phyloP scores from a whole-genome alignment of 2,329 filamentous ascomycete genomes.

The Plectosphaerella sp. region DNA sequence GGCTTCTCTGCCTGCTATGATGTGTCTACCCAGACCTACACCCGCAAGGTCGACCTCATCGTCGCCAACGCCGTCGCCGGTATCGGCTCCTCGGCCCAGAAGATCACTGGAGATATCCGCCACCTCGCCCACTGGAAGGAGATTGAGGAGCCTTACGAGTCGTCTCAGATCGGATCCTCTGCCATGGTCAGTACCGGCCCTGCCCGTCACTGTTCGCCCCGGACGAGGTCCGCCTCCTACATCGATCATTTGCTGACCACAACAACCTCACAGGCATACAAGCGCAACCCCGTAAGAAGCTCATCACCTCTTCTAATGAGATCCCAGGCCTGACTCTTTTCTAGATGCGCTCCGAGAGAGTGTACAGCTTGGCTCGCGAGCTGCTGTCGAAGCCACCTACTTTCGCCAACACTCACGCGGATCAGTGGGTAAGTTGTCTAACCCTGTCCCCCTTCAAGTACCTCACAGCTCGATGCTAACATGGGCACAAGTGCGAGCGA shows the following conservation, averaged over 20 bases:
- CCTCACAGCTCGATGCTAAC: too few relatives aligned
- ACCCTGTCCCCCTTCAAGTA: neutral
- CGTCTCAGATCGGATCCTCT: slow-evolving; percentile 64
- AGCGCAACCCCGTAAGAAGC: slow-evolving; percentile 16
- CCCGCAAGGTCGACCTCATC: slow-evolving; percentile 76
- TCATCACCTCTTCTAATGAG: too few relatives aligned
- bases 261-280: slow-evolving; percentile 29
- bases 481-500: slow-evolving; percentile 51
- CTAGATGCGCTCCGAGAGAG: slow-evolving; percentile 42
- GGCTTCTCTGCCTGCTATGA: slow-evolving; percentile 47
- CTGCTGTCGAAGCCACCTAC: slow-evolving; percentile 23
- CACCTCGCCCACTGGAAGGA: slow-evolving; percentile 75
- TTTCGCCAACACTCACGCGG: slow-evolving; percentile 18
- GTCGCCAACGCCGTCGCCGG: slow-evolving; percentile 77
- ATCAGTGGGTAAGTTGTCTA: slow-evolving; percentile 19
- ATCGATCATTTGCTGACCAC: neutral
- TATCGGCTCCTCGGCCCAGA: slow-evolving; percentile 69
- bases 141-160: slow-evolving; percentile 79
- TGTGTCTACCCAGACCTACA: slow-evolving; percentile 61
- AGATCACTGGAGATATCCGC: slow-evolving; percentile 70
- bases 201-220: slow-evolving; percentile 5
- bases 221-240: neutral
- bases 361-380: slow-evolving; percentile 23
- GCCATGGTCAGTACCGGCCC: slow-evolving; percentile 35
- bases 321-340: too few relatives aligned